Evolutionary conservation across 176 grass and related monocot species (phyloP), one percentile per base, ranked within the genome.

Genomic region (Puccinellia tenuiflora): DNA sequence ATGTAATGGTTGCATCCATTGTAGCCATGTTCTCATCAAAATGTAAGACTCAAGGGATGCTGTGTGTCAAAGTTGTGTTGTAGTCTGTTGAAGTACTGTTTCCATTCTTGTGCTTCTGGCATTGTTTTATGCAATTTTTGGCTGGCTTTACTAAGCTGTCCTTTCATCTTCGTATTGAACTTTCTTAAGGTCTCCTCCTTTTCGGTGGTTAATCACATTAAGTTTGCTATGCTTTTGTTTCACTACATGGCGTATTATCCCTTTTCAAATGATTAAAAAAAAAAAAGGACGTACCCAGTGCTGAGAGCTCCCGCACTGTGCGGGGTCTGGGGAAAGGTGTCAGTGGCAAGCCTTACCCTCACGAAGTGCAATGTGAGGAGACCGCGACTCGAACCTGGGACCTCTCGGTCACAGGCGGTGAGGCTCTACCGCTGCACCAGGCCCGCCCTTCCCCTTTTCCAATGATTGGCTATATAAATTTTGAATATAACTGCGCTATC

Each of bases 121-220:
- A 59, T 55, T 74, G 35, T 46, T 64, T 77, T 89, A 71, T 82
- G 54, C 51, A 71, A 63, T 53, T 64, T 85, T 9, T 85, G 34
- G 57, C 45, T 65, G 66, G 43, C 51, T 77, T 84, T 78, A 68
- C 50, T 62, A 34, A 89, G 35, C 33, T 81, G 9, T 28, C 15
- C 45, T 79, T 86, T 47, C 24, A 71, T 82, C 54, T 28, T 45
- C 39, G 43, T 62, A 26, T 63, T 68, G 55, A 75, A 81, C 9
- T 84, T 56, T 79, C 17, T 5, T 28, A 60, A 74, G 7, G 43
- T 78, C 2, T 33, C 38, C 31, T 71, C 8, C 47, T 75, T 79
- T 75, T 48, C 5, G 54, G 31, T 75, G 57, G 17, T 80, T 88
- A 79, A 38, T 67, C 7, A 39, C 83, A 74, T 83, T 37, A 86